Conservation (phyloP, 2,329 filamentous ascomycete genomes). For the Lecanicillium sp. region DNA sequence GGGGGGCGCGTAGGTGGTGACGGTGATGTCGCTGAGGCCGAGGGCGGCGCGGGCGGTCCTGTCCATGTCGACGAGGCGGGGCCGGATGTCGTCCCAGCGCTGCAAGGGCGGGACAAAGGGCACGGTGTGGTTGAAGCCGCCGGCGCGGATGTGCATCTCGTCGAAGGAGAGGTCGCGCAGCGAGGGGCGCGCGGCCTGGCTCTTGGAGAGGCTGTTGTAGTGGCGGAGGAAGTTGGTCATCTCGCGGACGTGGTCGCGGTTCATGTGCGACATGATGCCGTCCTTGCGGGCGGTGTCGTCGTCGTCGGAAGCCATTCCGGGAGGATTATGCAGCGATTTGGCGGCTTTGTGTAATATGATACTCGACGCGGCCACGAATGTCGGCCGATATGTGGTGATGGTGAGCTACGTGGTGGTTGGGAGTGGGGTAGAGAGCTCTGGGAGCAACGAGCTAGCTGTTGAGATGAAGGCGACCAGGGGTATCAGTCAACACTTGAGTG, state of each 20-base stretch:
- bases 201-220: conserved; percentile 53
- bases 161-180: conserved; percentile 14
- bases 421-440: no score
- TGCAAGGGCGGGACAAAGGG: conserved; percentile 64
- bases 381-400: no score
- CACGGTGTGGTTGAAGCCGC: conserved; percentile 41
- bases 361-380: no score
- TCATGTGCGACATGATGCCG: conserved; percentile 71
- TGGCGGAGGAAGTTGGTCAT: conserved; percentile 73
- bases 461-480: no score
- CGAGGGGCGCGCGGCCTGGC: conserved; percentile 49
- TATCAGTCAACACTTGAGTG: no score
- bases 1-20: conserved; percentile 38
- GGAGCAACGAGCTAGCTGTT: no score
- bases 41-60: conserved; percentile 51
- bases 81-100: conserved; percentile 61
- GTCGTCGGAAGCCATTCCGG: background rate
- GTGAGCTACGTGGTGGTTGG: no score
- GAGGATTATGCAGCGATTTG: background rate
- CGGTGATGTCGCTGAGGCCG: conserved; percentile 44
- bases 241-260: conserved; percentile 69
- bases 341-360: no score
- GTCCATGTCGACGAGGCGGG: conserved; percentile 66
- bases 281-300: conserved; percentile 26
- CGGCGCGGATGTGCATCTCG: conserved; percentile 19